phyloP scores from a whole-genome alignment of 345 rosid genomes.

The Brassica cretica region DNA sequence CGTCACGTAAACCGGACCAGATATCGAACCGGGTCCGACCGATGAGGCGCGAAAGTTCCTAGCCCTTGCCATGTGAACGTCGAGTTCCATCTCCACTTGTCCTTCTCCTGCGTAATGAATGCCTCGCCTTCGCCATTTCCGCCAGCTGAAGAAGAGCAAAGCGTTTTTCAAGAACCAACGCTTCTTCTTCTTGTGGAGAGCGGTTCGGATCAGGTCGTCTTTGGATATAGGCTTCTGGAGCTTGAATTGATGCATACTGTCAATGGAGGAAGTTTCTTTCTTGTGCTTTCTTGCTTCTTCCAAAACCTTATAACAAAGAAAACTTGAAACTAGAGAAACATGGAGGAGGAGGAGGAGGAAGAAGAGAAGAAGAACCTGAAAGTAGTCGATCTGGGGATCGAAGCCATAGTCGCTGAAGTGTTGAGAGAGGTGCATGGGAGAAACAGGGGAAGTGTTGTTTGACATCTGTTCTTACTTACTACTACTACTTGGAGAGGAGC shows the following conservation, averaged over 20 bases:
- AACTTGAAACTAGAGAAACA: neutral
- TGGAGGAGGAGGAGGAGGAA: neutral
- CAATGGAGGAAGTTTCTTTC: conserved; percentile 37
- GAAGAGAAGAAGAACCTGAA: conserved; percentile 52
- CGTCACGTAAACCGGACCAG: conserved; percentile 69
- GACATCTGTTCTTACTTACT: conserved; percentile 7
- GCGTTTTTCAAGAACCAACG: conserved; percentile 72
- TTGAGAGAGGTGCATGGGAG: neutral
- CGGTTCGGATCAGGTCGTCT: conserved; percentile 50
- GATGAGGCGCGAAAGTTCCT: conserved; percentile 42
- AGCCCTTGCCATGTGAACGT: conserved; percentile 57
- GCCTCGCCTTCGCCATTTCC: conserved; percentile 34
- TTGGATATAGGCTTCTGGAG: conserved; percentile 77
- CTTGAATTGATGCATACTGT: conserved; percentile 54
- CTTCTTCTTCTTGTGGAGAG: conserved; percentile 38
- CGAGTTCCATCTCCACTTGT: conserved; percentile 11
- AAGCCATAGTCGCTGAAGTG: conserved; percentile 86
- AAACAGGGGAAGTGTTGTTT: conserved; percentile 52
- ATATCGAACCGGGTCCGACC: conserved; percentile 47
- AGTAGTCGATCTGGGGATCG: conserved; percentile 80
- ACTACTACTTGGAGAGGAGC: neutral
- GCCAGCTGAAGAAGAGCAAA: conserved; percentile 59
- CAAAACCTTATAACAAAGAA: conserved; percentile 45
- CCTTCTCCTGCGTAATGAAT: neutral
- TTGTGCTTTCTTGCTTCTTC: conserved; percentile 81